Evolutionary conservation across 1,284 basidiomycete species (phyloP).

Genomic region (Trichosporon faecale): DNA sequence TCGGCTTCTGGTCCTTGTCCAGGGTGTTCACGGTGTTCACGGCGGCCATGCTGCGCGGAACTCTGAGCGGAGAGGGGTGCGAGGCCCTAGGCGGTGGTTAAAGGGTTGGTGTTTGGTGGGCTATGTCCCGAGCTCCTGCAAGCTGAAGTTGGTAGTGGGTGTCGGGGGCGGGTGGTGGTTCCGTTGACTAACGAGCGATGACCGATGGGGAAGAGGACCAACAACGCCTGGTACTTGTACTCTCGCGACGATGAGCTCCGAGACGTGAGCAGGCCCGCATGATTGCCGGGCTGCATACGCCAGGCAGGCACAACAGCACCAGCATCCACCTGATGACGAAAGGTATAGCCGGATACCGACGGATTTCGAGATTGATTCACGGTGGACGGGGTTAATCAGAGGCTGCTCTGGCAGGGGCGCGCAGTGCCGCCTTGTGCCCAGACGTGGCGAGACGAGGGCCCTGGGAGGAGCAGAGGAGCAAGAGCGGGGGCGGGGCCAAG

Average conservation of each 20-base stretch:
- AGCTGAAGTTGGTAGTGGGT: neutral
- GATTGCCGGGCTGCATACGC: neutral
- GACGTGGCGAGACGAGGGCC: too few species aligned
- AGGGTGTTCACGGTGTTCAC: conserved; percentile 9
- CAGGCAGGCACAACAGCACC: neutral
- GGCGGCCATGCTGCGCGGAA: neutral
- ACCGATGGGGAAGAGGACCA: neutral
- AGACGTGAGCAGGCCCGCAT: neutral
- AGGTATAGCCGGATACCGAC: conserved; percentile 2
- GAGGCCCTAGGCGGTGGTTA: neutral
- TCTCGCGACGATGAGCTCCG: neutral
- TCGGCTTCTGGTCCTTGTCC: neutral
- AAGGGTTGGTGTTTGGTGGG: neutral
- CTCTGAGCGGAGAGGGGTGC: neutral
- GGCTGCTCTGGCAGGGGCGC: neutral
- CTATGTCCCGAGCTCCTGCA: neutral
- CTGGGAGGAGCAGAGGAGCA: neutral
- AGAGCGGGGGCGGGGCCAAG: neutral
- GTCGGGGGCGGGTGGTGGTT: neutral
- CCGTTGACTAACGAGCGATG: neutral
- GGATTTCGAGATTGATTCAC: neutral
- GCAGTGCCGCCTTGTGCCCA: too few species aligned
- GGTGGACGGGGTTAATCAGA: neutral
- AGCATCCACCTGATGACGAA: neutral
- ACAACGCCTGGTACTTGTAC: neutral